Evolutionary conservation across 2,329 filamentous ascomycete species (phyloP), one percentile per base, ranked within the genome.

Genomic region (Phaeoacremonium minimum): DNA sequence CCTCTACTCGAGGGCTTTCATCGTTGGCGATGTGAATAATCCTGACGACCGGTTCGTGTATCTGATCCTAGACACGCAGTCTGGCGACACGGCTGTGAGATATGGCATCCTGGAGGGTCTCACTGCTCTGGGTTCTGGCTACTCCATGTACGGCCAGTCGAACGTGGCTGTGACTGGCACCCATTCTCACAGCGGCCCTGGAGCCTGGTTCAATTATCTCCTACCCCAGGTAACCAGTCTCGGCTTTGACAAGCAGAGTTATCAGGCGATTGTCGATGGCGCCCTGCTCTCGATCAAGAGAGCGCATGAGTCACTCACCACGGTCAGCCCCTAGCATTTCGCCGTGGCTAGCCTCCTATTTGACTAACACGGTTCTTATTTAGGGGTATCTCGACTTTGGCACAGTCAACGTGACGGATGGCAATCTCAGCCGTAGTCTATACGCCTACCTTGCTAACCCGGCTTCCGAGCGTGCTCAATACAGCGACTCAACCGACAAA

Each of bases 171-270:
- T 97, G 15, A 95, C 88, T 0, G 91, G 90, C 36, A 97, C 91
- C 0, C 91, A 97, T 59, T 93, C 87, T 17, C 91, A 97, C 63
- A 83, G 89, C 16, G 91, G 90, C 0, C 90, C 91, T 1, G 91
- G 86, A 3, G 91, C 85, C 6, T 97, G 89, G 88, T 71, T 94
- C 56, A 97, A 97, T 62, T 97, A 96, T 55, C 73, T 97, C 8
- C 71, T 96, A 6, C 91, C 90, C 7, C 90, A 96, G 55, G 85
- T 97, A 46, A 93, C 91, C 0, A 90, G 82, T 52, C 74, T 85
- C 40, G 91, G 91, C 0, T 96, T 95, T 50, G 76, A 88, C 60
- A 80, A 81, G 51, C 86, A 94, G 58, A 94, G 87, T 51, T 95
- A 95, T 53, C 75, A 83, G 45, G 89, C 91, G 18, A 88, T 97